Conservation (phyloP, 2,329 filamentous ascomycete species). For the Aspergillus amoenus region DNA sequence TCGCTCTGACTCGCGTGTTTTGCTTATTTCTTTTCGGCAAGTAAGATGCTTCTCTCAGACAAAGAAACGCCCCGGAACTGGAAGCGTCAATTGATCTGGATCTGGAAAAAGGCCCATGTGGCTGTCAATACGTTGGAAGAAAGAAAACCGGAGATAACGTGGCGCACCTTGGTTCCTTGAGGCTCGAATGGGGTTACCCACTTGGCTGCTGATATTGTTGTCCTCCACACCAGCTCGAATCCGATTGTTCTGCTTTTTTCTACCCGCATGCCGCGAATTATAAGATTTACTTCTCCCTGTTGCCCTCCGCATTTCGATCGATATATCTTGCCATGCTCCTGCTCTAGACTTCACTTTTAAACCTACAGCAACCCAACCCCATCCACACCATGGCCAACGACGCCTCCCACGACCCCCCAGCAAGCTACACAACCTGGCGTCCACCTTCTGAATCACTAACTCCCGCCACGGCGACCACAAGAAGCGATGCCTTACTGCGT, state of each 20-base stretch:
- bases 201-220: neutral
- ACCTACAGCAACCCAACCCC: neutral
- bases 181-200: neutral
- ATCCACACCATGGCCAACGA: neutral
- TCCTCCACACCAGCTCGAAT: neutral
- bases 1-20: no score
- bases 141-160: neutral
- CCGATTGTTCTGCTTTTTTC: neutral
- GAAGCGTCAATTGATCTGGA: neutral
- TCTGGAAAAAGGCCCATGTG: neutral
- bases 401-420: neutral
- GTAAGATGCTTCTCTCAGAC: neutral
- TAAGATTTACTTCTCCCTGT: neutral
- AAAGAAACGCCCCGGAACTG: neutral
- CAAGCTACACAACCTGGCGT: conserved; percentile 19
- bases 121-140: neutral
- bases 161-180: neutral
- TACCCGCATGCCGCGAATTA: neutral
- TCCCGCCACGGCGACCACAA: conserved; percentile 8
- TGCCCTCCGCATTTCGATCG: no score
- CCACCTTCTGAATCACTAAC: conserved; percentile 4
- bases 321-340: neutral
- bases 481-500: conserved; percentile 32
- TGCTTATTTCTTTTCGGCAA: neutral
- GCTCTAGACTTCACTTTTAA: neutral